These are phyloP conservation scores for Prillingera fragicola DNA, from an alignment of 1,284 basidiomycete genomes.

Conservation along the genomic window DNA sequence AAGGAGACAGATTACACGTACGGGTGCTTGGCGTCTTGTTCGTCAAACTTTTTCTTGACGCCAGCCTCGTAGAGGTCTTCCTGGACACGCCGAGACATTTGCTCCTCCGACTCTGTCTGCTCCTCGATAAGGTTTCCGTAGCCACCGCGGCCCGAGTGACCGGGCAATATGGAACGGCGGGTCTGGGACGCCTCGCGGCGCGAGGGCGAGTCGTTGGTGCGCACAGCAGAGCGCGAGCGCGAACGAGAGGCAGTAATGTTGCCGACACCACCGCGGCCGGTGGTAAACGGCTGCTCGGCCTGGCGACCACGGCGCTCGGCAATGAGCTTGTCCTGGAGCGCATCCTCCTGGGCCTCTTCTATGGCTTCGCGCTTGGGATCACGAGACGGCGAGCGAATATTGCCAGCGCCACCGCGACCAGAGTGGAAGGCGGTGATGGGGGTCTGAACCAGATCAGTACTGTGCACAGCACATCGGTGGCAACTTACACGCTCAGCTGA, in stretches of 20 bases:
- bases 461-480: background rate
- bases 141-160: slow-evolving; percentile 39
- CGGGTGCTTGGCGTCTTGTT: slow-evolving; percentile 31
- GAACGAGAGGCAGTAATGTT: slow-evolving; percentile 33
- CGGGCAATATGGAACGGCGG: background rate
- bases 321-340: slow-evolving; percentile 39
- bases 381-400: slow-evolving; percentile 43
- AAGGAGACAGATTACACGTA: slow-evolving; percentile 15
- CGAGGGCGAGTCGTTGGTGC: slow-evolving; percentile 1
- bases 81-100: slow-evolving; percentile 21
- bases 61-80: slow-evolving; percentile 32
- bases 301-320: slow-evolving; percentile 44
- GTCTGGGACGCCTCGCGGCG: background rate
- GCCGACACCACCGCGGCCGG: slow-evolving; percentile 47
- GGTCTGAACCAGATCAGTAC: background rate
- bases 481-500: slow-evolving; percentile 32
- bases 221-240: slow-evolving; percentile 23
- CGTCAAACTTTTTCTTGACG: slow-evolving; percentile 33
- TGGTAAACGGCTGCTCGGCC: slow-evolving; percentile 36
- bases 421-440: slow-evolving; percentile 32
- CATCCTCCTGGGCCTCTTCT: slow-evolving; percentile 38
- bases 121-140: slow-evolving; percentile 46
- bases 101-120: slow-evolving; percentile 25
- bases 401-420: slow-evolving; percentile 48
- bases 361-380: slow-evolving; percentile 26